These are phyloP conservation scores for Suhomyces sp. DNA, from an alignment of 805 yeast species.

Conservation along the genomic window DNA sequence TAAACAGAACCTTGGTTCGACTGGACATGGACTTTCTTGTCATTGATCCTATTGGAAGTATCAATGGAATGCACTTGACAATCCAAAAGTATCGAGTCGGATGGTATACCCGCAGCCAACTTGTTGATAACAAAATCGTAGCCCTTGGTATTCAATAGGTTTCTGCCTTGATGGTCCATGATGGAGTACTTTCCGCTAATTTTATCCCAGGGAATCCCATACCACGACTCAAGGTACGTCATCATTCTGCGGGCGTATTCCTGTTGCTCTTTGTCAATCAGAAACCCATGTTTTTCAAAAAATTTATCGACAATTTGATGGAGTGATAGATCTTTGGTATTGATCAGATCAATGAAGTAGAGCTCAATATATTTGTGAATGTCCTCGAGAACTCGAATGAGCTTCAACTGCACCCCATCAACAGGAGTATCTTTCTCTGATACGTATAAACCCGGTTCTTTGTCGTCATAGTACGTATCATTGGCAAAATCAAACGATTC, in stretches of 20 bases:
- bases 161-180: constrained; percentile 76
- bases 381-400: constrained; percentile 49
- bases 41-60: constrained; percentile 17
- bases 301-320: constrained; percentile 49
- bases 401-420: constrained; percentile 27
- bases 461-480: constrained; percentile 52
- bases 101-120: constrained; percentile 36
- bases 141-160: constrained; percentile 65
- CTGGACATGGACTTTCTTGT: constrained; percentile 26
- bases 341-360: constrained; percentile 50
- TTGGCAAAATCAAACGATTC: constrained; percentile 15
- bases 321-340: constrained; percentile 51
- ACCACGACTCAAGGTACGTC: constrained; percentile 73
- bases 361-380: constrained; percentile 59
- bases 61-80: constrained; percentile 36
- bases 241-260: constrained; percentile 50
- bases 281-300: constrained; percentile 41
- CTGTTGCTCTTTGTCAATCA: constrained; percentile 53
- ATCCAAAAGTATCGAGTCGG: constrained; percentile 36
- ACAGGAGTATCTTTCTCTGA: constrained; percentile 30
- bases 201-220: constrained; percentile 66
- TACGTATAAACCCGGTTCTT: constrained; percentile 26
- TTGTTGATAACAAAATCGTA: constrained; percentile 53
- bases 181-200: constrained; percentile 68
- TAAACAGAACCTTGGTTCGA: constrained; percentile 26